Percentiles rank a stretch among this genome's conserved stretches.
Conservation (phyloP, 768 basidiomycete species). For the Ramaria rubella region DNA sequence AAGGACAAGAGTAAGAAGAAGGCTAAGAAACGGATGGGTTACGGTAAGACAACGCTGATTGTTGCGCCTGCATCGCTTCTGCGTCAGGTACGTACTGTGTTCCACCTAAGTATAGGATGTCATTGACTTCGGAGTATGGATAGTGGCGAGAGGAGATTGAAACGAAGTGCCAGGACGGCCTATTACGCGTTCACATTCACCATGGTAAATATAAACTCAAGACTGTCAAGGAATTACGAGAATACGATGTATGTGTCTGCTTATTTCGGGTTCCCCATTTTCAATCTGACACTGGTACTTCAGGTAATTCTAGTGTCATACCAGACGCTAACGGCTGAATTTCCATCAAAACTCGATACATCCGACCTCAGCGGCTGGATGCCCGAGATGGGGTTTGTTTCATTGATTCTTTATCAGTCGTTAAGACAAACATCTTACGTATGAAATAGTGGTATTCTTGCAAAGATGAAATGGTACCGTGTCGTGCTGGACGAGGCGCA, state of each 20-base stretch:
- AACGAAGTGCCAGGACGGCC: constrained; percentile 49
- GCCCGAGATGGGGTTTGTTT: constrained; percentile 40
- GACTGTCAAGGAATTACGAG: constrained; percentile 42
- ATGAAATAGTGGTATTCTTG: constrained; percentile 49
- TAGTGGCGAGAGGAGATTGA: constrained; percentile 75
- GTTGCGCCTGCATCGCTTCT: constrained; percentile 73
- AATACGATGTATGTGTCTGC: constrained; percentile 41
- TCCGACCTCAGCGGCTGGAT: constrained; percentile 47
- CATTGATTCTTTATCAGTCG: background rate
- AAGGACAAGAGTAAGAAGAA: background rate
- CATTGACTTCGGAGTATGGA: background rate
- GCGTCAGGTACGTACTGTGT: constrained; percentile 41
- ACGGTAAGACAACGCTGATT: constrained; percentile 54
- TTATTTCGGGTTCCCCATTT: background rate
- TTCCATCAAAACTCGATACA: constrained; percentile 37
- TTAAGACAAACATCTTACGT: background rate
- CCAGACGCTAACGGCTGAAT: constrained; percentile 58
- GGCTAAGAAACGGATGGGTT: constrained; percentile 15
- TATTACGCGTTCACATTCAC: constrained; percentile 58
- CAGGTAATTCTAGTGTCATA: constrained; percentile 75
- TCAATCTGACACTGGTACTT: constrained; percentile 2
- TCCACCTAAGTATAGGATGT: background rate
- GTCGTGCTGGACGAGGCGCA: constrained; percentile 77
- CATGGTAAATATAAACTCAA: constrained; percentile 67
- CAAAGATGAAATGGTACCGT: constrained; percentile 58